Percentiles rank a stretch among this genome's conserved stretches.
These are phyloP conservation scores for Yarrowia hollandica DNA, from an alignment of 805 yeast genomes.

Conservation along the genomic window DNA sequence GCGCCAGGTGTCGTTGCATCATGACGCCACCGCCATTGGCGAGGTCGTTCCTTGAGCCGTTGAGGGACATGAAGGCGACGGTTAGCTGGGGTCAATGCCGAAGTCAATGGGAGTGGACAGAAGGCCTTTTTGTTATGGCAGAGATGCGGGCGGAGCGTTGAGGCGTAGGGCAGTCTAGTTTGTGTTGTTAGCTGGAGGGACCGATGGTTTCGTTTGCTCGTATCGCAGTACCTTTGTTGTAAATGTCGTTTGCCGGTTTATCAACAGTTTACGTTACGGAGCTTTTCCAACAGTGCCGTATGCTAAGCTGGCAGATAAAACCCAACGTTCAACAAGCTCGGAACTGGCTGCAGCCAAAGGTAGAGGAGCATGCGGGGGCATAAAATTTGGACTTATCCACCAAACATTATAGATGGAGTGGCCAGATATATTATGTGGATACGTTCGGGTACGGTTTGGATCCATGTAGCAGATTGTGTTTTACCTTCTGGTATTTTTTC, in stretches of 20 bases:
- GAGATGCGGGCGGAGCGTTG: no score
- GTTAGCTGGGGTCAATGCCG: no score
- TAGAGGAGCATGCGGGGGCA: slow-evolving; percentile 28
- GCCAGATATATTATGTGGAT: no score
- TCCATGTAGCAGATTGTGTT: no score
- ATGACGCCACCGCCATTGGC: slow-evolving; percentile 22
- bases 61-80: slow-evolving; percentile 20
- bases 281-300: slow-evolving; percentile 27
- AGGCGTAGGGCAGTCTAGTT: no score
- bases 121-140: no score
- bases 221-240: no score
- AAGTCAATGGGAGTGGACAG: no score
- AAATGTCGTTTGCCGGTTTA: slow-evolving; percentile 17
- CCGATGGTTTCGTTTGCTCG: no score
- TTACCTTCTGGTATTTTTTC: no score
- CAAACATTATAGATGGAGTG: slow-evolving; percentile 4
- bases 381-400: slow-evolving; percentile 15
- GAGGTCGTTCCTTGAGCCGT: slow-evolving; percentile 20
- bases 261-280: slow-evolving; percentile 24
- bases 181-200: no score
- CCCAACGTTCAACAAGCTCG: slow-evolving; percentile 28
- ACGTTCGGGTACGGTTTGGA: no score
- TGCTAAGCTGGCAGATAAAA: slow-evolving; percentile 27
- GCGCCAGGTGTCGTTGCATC: slow-evolving; percentile 18
- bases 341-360: slow-evolving; percentile 26